Conservation (phyloP, 352 stramenopile species). For the Phytophthora cryptogea region DNA sequence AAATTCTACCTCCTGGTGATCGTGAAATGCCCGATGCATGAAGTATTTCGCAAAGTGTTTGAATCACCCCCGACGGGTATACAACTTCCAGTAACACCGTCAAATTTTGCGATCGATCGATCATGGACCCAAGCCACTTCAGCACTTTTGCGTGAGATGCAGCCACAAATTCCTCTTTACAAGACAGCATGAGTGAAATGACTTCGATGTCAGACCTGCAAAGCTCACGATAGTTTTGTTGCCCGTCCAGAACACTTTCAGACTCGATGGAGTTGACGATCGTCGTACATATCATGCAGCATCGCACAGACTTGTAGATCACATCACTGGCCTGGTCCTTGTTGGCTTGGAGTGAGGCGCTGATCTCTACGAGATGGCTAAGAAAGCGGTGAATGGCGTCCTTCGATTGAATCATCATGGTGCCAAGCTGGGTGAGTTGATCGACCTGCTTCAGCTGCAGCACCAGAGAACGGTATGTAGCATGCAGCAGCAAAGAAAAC, state of each 20-base stretch:
- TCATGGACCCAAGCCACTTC: constrained; percentile 83
- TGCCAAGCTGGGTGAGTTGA: neutral
- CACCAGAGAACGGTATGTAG: constrained; percentile 33
- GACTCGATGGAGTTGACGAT: constrained; percentile 49
- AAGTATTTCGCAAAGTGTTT: constrained; percentile 66
- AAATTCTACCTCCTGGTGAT: constrained; percentile 57
- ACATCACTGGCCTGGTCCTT: constrained; percentile 40
- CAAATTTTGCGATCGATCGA: constrained; percentile 63
- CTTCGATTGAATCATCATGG: constrained; percentile 24
- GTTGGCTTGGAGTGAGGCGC: neutral
- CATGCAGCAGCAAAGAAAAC: constrained; percentile 30
- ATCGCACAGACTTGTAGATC: constrained; percentile 60
- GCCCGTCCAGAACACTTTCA: neutral
- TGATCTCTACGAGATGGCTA: constrained; percentile 20
- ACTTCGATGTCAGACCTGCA: constrained; percentile 50
- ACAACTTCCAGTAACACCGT: constrained; percentile 63
- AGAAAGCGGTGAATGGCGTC: constrained; percentile 37
- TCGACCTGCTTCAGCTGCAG: constrained; percentile 28
- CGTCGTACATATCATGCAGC: constrained; percentile 66
- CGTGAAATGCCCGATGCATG: constrained; percentile 45
- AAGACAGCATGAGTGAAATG: constrained; percentile 48
- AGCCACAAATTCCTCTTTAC: constrained; percentile 31
- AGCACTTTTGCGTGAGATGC: constrained; percentile 57
- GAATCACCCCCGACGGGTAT: constrained; percentile 57
- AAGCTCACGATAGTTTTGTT: constrained; percentile 49